Evolutionary conservation across 2,329 filamentous ascomycete species (phyloP), one percentile per base, ranked within the genome.

Genomic region (Raffaelea arxii): DNA sequence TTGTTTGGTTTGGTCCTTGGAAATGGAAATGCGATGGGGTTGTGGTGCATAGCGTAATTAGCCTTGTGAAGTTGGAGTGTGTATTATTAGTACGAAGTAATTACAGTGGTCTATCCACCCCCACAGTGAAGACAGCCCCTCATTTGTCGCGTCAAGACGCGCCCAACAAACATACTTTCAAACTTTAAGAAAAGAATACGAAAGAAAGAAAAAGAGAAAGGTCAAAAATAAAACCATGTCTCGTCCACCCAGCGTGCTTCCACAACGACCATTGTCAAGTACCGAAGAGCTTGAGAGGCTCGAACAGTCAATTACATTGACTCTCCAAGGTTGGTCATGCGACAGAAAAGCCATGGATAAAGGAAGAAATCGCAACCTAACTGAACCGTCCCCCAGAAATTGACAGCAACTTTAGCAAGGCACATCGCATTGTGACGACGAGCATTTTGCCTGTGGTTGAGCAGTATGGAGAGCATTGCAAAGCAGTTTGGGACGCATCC

Each of bases 321-420:
- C 91, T 0, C 72, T 98, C 21, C 92, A 97, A 82, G 88, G 87
- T 85, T 63, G 11, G 53, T 22, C 4, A 10, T 19, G 25, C 3
- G 18, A 6, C 35, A 44, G 11, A 27, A n/a, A 14, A 27, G 19
- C 27, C n/a, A n/a, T n/a, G n/a, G n/a, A n/a, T n/a, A n/a, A n/a
- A 30, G 27, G 27, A 30, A 30, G n/a, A 18, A 36, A 22, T 12
- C 5, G 22, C 9, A 16, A 21, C 9, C 38, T 25, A 41, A 25
- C 41, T 44, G 23, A 39, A 25, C 49, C 1, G 7, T 24, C 12
- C 21, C 18, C 7, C 7, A 94, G 92, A 98, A 71, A 98, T 98
- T 68, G 92, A 98, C 63, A 86, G 88, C 65, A 98, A 98, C 67
- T 98, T 98, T 64, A 96, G 87, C 68, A 88, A 87, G 60, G 90